Base-by-base conservation (phyloP, 352 stramenopile genomes). In the Pythium brachiatum region DNA sequence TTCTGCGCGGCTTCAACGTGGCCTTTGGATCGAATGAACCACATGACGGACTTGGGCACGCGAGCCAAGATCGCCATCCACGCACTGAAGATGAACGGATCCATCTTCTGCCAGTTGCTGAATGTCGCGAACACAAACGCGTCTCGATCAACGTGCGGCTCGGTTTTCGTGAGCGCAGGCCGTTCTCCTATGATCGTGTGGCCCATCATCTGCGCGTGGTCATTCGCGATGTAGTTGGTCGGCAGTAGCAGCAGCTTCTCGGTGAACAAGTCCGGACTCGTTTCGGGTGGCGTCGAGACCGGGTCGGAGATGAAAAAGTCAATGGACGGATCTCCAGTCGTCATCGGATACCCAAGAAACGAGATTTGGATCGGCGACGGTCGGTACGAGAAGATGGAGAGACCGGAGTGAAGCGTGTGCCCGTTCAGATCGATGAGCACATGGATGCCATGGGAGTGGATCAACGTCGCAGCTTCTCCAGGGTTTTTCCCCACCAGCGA, bases 31-130 rank as follows among this genome's bases (percentile, higher is more conserved):
- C 84, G 56, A 16, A 90, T 64, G 38, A 95, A 93, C 73, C 83
- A 87, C 62, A 96, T 76, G n/a, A 90, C 74, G 5, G 80, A 83
- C 2, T 55, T 65, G 0, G 86, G 83, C n/a, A 93, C 77, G 31
- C 81, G 81, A 6, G 62, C 53, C 21, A 96, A 47, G 43, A 94
- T 89, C 31, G 81, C 68, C 84, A 92, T 94, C 86, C 86, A 96
- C 16, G 78, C 79, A 16, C 63, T 66, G 63, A 94, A 95, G 26
- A 92, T 57, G 18, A 43, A 62, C 1, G 86, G 81, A 41, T 95
- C 82, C 64, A 96, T 90, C 73, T 96, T 96, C 68, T 93, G 85
- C 77, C 82, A 94, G 61, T 94, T 93, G 71, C 83, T 94, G 62
- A 96, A 92, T 15, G 82, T 89, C 16, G 83, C 85, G 48, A 96